A percentile compares a stretch with the other conserved stretches of the same genome.
Conservation (phyloP, 1,284 basidiomycete genomes). For the Ceratobasidium papillatum region DNA sequence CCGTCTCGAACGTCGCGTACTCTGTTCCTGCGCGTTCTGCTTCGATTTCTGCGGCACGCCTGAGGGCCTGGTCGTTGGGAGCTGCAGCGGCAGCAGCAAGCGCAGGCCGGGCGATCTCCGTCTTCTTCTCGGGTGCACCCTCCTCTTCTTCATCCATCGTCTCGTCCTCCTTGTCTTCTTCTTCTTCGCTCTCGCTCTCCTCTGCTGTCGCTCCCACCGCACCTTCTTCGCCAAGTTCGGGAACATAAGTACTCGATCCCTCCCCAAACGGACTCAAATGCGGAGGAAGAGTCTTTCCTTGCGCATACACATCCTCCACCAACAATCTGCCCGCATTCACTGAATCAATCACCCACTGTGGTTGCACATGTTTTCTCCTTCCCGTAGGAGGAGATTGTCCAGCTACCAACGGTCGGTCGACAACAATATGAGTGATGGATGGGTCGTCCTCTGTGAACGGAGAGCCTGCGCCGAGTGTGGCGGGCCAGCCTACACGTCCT, state of each 20-base stretch:
- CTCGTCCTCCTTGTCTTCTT: conserved; percentile 53
- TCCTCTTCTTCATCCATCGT: conserved; percentile 49
- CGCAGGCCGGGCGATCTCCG: conserved; percentile 47
- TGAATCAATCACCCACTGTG: conserved; percentile 98
- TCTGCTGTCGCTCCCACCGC: conserved; percentile 54
- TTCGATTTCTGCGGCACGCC: conserved; percentile 90
- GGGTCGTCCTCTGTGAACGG: conserved; percentile 77
- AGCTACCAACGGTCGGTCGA: conserved; percentile 78
- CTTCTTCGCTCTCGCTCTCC: conserved; percentile 55
- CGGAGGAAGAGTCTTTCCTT: conserved; percentile 89
- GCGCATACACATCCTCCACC: conserved; percentile 85
- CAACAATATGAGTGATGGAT: conserved; percentile 94
- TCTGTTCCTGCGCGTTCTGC: conserved; percentile 92
- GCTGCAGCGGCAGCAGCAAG: conserved; percentile 60
- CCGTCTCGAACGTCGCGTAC: conserved; percentile 82
- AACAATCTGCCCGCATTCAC: conserved; percentile 89
- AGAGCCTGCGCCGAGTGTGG: conserved; percentile 84
- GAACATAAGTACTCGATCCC: conserved; percentile 74
- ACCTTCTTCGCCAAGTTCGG: conserved; percentile 48
- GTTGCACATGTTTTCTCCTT: conserved; percentile 90
- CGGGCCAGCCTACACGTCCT: conserved; percentile 89
- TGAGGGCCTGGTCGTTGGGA: conserved; percentile 70
- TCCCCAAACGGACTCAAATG: conserved; percentile 97
- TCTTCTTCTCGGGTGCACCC: conserved; percentile 50
- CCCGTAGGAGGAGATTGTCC: conserved; percentile 49